Conservation (phyloP, 2,329 filamentous ascomycete species). For the Monosporascus sp. region DNA sequence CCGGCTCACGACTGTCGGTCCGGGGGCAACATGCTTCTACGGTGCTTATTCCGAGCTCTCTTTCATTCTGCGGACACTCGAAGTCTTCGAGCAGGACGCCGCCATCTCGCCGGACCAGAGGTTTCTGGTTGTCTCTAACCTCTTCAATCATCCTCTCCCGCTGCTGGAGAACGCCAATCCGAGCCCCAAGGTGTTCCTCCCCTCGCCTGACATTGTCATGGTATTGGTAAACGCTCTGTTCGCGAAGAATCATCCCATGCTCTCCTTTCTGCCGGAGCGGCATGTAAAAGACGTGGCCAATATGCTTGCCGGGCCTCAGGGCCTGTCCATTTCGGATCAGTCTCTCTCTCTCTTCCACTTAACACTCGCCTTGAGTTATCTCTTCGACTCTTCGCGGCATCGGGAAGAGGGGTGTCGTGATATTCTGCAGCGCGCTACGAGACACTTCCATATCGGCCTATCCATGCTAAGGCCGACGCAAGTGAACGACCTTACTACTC, state of each 20-base stretch:
- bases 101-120: background rate
- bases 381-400: slow-evolving; percentile 1
- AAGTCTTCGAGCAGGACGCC: slow-evolving; percentile 1
- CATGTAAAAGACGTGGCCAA: background rate
- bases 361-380: slow-evolving; percentile 1
- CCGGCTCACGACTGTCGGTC: background rate
- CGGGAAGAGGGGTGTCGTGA: background rate
- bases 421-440: slow-evolving; percentile 1
- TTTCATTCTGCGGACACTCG: slow-evolving; percentile 1
- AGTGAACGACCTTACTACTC: slow-evolving; percentile 1
- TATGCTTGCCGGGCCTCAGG: background rate
- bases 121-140: background rate
- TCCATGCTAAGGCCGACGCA: background rate
- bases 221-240: slow-evolving; percentile 1
- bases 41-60: slow-evolving; percentile 4
- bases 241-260: slow-evolving; percentile 2
- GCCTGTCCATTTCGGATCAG: background rate
- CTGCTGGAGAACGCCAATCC: background rate
- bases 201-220: background rate
- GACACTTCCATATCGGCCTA: slow-evolving; percentile 1
- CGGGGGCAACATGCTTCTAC: slow-evolving; percentile 2
- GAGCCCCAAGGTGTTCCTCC: background rate
- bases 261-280: slow-evolving; percentile 2
- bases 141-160: slow-evolving; percentile 1
- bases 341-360: slow-evolving; percentile 2